Evolutionary conservation across 2,329 filamentous ascomycete genomes (phyloP).

Genomic region (Calonectria pseudoreteaudii): DNA sequence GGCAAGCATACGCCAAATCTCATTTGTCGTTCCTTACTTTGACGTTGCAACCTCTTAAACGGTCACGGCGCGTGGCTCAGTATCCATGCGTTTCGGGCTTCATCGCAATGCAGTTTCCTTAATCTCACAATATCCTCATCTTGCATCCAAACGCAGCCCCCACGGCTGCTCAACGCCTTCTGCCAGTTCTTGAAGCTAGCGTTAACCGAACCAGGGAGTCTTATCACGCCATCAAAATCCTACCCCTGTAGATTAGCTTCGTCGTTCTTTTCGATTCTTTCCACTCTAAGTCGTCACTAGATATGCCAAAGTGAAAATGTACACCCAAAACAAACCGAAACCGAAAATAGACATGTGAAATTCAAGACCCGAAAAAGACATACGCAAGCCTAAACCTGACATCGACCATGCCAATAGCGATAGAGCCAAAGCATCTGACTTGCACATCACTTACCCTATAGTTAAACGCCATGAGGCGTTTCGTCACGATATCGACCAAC

Average conservation of each 20-base stretch:
- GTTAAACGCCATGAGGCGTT: neutral
- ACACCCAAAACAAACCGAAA: neutral
- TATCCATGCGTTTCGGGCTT: neutral
- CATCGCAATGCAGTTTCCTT: no score
- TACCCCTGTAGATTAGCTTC: constrained; percentile 4
- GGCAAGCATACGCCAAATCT: constrained; percentile 27
- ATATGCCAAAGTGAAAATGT: neutral
- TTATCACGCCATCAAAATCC: constrained; percentile 14
- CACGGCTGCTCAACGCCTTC: neutral
- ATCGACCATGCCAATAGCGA: neutral
- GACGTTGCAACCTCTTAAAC: neutral
- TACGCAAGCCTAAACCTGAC: neutral
- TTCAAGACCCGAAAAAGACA: neutral
- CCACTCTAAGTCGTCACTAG: neutral
- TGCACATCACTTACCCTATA: neutral
- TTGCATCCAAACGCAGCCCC: neutral
- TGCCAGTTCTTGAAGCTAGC: neutral
- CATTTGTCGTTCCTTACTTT: neutral
- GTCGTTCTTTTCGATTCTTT: neutral
- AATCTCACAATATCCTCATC: neutral
- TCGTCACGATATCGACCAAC: neutral
- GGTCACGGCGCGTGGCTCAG: neutral
- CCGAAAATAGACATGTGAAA: neutral
- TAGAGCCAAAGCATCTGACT: neutral
- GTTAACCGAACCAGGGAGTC: neutral